These are phyloP conservation scores for Solanum chmielewskii DNA, from an alignment of 257 asterid genomes.

Conservation along the genomic window DNA sequence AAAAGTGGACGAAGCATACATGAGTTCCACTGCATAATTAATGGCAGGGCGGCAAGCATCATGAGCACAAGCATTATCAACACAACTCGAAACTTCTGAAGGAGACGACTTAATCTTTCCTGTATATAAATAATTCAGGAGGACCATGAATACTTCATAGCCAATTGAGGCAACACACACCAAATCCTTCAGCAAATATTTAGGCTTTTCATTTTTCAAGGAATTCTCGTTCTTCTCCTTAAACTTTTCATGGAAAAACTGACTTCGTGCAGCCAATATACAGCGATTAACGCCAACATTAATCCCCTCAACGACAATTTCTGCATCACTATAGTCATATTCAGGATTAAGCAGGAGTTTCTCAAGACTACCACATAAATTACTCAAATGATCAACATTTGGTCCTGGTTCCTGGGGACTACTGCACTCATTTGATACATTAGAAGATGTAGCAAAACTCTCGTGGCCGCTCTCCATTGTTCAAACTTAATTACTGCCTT, in stretches of 20 bases:
- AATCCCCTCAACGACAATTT: slow-evolving; percentile 55
- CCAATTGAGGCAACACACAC: slow-evolving; percentile 45
- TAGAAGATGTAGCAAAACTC: slow-evolving; percentile 53
- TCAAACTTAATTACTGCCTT: neutral
- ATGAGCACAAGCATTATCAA: slow-evolving; percentile 66
- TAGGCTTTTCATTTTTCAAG: slow-evolving; percentile 36
- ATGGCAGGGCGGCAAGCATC: slow-evolving; percentile 87
- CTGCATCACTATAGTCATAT: slow-evolving; percentile 65
- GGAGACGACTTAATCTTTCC: slow-evolving; percentile 63
- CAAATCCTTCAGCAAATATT: slow-evolving; percentile 36
- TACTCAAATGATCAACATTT: slow-evolving; percentile 40
- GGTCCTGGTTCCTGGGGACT: slow-evolving; percentile 33
- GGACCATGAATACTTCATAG: slow-evolving; percentile 38
- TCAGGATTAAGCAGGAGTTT: slow-evolving; percentile 42
- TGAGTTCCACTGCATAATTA: slow-evolving; percentile 62
- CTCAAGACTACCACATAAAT: slow-evolving; percentile 49
- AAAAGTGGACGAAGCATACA: slow-evolving; percentile 72
- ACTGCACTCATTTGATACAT: slow-evolving; percentile 46
- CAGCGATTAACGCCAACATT: slow-evolving; percentile 63
- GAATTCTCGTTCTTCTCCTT: neutral
- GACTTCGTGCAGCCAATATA: slow-evolving; percentile 67
- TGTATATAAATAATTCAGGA: slow-evolving; percentile 48
- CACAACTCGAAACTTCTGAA: slow-evolving; percentile 66
- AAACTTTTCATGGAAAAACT: slow-evolving; percentile 16
- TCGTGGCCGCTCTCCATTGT: slow-evolving; percentile 60